Evolutionary conservation across 1,284 basidiomycete genomes (phyloP).

Genomic region (Agaricales sp.): DNA sequence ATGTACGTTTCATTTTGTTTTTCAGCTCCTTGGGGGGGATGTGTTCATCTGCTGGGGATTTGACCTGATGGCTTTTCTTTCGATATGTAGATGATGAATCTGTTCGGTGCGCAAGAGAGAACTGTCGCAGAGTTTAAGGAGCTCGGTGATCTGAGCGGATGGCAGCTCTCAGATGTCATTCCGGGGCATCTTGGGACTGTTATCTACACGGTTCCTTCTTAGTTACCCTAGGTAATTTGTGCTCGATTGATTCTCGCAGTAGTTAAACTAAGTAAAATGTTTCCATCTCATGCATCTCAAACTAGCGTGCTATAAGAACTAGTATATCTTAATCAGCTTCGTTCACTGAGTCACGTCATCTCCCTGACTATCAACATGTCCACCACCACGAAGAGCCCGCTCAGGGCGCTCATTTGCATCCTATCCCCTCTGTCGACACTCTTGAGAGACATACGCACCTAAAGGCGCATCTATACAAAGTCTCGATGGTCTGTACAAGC

Average conservation of each 20-base stretch:
- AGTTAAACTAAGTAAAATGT: no score
- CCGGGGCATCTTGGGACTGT: slow-evolving; percentile 14
- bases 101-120: slow-evolving; percentile 19
- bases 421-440: not conserved
- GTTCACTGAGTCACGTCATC: no score
- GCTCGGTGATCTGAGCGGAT: slow-evolving; percentile 16
- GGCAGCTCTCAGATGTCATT: slow-evolving; percentile 17
- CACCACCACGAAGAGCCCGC: no score
- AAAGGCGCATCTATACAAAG: not conserved
- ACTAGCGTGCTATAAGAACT: no score
- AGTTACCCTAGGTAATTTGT: no score
- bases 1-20: not conserved
- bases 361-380: no score
- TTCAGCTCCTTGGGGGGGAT: not conserved
- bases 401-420: not conserved
- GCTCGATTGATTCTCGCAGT: no score
- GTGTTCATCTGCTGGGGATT: not conserved
- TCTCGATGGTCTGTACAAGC: not conserved
- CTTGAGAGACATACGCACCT: not conserved
- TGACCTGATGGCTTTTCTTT: not conserved
- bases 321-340: no score
- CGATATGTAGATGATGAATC: slow-evolving; percentile 16
- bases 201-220: no score
- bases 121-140: slow-evolving; percentile 16
- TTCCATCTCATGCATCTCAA: no score